Evolutionary conservation across 768 basidiomycete genomes (phyloP).

Genomic region (Crepidotus variabilis): DNA sequence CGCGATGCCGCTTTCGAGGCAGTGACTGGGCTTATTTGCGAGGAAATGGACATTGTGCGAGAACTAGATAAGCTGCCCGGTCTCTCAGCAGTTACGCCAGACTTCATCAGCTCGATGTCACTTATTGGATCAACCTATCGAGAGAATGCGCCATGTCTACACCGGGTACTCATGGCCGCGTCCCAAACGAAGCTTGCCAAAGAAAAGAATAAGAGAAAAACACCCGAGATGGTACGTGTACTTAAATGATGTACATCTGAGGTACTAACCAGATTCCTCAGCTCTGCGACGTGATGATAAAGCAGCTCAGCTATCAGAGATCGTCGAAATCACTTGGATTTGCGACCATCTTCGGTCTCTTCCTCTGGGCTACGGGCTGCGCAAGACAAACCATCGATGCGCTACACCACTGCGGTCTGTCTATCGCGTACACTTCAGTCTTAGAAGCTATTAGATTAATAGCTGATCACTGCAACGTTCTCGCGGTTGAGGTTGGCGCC

Average conservation of each 20-base stretch:
- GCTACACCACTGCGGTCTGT: neutral
- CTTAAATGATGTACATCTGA: too few relatives aligned
- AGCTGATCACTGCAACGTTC: slow-evolving; percentile 1
- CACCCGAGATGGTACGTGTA: neutral
- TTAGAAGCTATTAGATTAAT: neutral
- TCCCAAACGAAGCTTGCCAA: neutral
- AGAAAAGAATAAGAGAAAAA: slow-evolving; percentile 1
- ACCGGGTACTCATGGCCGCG: neutral
- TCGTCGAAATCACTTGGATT: neutral
- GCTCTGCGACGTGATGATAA: neutral
- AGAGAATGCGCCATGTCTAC: neutral
- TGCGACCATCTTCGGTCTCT: slow-evolving; percentile 1
- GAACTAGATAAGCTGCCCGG: neutral
- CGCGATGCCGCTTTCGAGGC: neutral
- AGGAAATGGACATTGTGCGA: slow-evolving; percentile 3
- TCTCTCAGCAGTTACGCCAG: neutral
- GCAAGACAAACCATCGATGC: slow-evolving; percentile 6
- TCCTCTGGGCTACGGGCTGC: slow-evolving; percentile 3
- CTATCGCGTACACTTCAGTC: slow-evolving; percentile 1
- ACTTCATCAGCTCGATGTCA: neutral
- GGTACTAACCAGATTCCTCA: too few relatives aligned
- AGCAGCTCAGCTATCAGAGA: slow-evolving; percentile 6
- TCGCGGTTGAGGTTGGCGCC: neutral
- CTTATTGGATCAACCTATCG: neutral
- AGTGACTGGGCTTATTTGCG: neutral